These are phyloP conservation scores for Lactifluus piperatus DNA, from an alignment of 768 basidiomycete species.

Conservation along the genomic window DNA sequence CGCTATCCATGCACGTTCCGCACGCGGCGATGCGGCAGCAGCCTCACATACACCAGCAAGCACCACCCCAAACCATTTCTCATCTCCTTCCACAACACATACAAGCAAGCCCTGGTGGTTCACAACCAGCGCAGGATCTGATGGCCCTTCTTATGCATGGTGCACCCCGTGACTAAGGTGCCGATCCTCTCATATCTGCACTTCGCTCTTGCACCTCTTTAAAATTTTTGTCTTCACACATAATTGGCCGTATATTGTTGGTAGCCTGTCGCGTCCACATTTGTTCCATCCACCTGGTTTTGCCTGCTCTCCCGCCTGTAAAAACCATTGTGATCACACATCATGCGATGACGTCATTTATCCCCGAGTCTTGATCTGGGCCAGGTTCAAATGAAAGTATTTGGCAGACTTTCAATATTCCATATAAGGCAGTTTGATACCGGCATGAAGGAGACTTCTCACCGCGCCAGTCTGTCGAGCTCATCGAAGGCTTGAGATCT, in stretches of 20 bases:
- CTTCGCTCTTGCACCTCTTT: background rate
- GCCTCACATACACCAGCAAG: constrained; percentile 40
- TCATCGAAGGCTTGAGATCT: constrained; percentile 6
- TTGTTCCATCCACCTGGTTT: background rate
- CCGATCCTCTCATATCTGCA: background rate
- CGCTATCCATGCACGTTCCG: constrained; percentile 29
- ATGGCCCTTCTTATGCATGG: constrained; percentile 82
- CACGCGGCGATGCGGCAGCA: constrained; percentile 42
- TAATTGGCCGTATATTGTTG: constrained; percentile 11
- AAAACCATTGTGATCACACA: constrained; percentile 3
- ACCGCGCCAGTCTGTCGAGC: background rate
- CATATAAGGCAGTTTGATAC: constrained; percentile 7
- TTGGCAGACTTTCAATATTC: constrained; percentile 3
- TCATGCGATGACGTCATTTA: constrained; percentile 15
- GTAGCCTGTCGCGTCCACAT: constrained; percentile 2
- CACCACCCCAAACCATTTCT: constrained; percentile 49
- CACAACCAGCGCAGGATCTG: constrained; percentile 60
- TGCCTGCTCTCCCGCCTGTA: background rate
- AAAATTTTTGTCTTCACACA: background rate
- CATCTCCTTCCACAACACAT: constrained; percentile 47
- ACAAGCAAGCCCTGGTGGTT: constrained; percentile 42
- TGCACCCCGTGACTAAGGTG: constrained; percentile 48
- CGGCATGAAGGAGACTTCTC: constrained; percentile 14
- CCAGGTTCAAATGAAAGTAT: background rate
- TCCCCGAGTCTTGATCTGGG: background rate